phyloP scores from a whole-genome alignment of 202 grass and related monocot genomes.

The Musa balbisiana region DNA sequence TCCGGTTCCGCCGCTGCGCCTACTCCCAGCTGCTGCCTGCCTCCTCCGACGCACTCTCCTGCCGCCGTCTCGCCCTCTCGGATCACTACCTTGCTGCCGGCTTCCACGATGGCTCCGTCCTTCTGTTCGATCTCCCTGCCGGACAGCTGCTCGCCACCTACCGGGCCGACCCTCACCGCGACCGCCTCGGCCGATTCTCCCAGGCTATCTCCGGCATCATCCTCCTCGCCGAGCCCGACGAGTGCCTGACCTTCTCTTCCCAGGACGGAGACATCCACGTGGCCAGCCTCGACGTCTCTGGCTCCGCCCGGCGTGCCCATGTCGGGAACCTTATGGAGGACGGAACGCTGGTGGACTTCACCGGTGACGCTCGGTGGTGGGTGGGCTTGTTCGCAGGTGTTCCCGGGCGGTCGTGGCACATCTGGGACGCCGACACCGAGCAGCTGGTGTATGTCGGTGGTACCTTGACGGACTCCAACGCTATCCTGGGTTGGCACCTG shows the following conservation, averaged over 20 bases:
- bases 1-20: slow-evolving; percentile 18
- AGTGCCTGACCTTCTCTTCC: slow-evolving; percentile 10
- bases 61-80: slow-evolving; percentile 28
- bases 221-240: slow-evolving; percentile 6
- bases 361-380: slow-evolving; percentile 26
- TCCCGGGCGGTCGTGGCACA: slow-evolving; percentile 30
- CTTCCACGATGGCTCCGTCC: slow-evolving; percentile 29
- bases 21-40: slow-evolving; percentile 23
- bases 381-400: slow-evolving; percentile 37
- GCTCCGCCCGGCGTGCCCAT: slow-evolving; percentile 3
- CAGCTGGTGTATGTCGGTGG: slow-evolving; percentile 29
- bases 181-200: slow-evolving; percentile 32
- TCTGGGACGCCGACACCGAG: slow-evolving; percentile 29
- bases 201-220: slow-evolving; percentile 24
- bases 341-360: slow-evolving; percentile 32
- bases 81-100: slow-evolving; percentile 22
- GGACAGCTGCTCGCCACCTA: slow-evolving; percentile 20
- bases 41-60: slow-evolving; percentile 3
- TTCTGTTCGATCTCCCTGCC: slow-evolving; percentile 26
- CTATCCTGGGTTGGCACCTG: slow-evolving; percentile 31
- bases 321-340: slow-evolving; percentile 27
- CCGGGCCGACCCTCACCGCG: slow-evolving; percentile 14
- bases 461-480: slow-evolving; percentile 19
- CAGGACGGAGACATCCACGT: slow-evolving; percentile 30
- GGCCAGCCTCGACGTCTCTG: neutral